Evolutionary conservation across 768 basidiomycete genomes (phyloP), one percentile per base, ranked within the genome.

Genomic region (Fistulinella prunicolor): DNA sequence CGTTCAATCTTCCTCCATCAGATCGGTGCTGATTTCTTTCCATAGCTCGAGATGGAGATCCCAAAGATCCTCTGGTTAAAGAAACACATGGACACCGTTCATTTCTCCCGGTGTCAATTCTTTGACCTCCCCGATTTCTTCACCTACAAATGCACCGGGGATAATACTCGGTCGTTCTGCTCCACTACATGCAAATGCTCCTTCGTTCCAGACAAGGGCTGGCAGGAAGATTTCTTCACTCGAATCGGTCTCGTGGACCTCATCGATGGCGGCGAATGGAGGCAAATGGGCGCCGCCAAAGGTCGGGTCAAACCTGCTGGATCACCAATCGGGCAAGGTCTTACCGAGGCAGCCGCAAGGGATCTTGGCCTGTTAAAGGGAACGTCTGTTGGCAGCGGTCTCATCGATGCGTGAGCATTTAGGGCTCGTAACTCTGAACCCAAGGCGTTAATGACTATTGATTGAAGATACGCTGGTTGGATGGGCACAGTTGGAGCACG

Each of bases 31-130:
- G 36, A 58, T 45, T 16, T 43, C 21, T 29, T 23, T 30, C 38
- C 34, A 22, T 53, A 96, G 90, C 79, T 97, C 36, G 94, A 98
- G 69, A 98, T 98, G 96, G 95, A 97, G 69, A 82, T 97, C 37
- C 95, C 95, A 0, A 98, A 98, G 68, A 86, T 94, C 24, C 82
- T 98, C 23, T 98, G 96, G 96, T 78, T 98, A 36, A 97, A 94
- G 68, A 85, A 82, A 50, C 76, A 88, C 71, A 94, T 98, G 94
- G 62, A 77, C 2, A 63, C 80, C 0, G 70, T 77, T 10, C 74
- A 73, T 16, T 98, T 99, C 70, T 67, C 78, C 20, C 73, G 73
- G 45, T 89, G 86, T 69, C 86, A 90, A 58, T 89, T 89, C 72
- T 89, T 85, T 66, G 94, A 95, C 61, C 80, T 96, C 16, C 94